These are phyloP conservation scores for Suillus clintonianus DNA, from an alignment of 768 basidiomycete species.

Conservation along the genomic window DNA sequence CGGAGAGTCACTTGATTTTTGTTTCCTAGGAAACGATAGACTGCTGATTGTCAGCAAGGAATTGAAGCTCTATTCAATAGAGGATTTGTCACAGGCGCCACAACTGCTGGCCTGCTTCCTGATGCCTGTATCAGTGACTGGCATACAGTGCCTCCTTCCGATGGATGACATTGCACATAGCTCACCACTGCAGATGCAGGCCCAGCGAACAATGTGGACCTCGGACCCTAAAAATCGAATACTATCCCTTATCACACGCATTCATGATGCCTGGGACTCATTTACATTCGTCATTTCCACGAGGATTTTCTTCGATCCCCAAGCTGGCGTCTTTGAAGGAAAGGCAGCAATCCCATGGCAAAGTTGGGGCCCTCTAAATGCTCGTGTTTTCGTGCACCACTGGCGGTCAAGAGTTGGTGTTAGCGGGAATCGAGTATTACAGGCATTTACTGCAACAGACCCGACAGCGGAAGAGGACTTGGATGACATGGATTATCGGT, in stretches of 20 bases:
- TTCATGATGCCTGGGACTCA: neutral
- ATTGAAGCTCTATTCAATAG: constrained; percentile 4
- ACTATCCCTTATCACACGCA: neutral
- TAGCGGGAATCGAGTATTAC: constrained; percentile 6
- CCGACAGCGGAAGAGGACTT: neutral
- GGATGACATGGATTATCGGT: neutral
- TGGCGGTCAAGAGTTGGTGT: neutral
- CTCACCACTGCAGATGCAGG: neutral
- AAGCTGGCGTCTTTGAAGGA: neutral
- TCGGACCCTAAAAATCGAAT: constrained; percentile 2
- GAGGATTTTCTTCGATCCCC: neutral
- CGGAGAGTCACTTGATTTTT: constrained; percentile 1
- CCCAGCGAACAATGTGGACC: neutral
- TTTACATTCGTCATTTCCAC: neutral
- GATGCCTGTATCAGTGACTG: neutral
- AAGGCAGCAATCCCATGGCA: neutral
- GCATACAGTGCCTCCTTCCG: neutral
- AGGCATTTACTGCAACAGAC: neutral
- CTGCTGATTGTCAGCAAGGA: neutral
- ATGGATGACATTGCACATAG: neutral
- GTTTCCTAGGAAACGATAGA: constrained; percentile 6
- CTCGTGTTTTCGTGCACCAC: neutral
- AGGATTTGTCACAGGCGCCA: neutral
- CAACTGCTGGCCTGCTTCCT: neutral
- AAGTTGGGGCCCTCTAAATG: constrained; percentile 1